phyloP scores from a whole-genome alignment of 495 filamentous ascomycete genomes.

The Talaromyces stipitatus region DNA sequence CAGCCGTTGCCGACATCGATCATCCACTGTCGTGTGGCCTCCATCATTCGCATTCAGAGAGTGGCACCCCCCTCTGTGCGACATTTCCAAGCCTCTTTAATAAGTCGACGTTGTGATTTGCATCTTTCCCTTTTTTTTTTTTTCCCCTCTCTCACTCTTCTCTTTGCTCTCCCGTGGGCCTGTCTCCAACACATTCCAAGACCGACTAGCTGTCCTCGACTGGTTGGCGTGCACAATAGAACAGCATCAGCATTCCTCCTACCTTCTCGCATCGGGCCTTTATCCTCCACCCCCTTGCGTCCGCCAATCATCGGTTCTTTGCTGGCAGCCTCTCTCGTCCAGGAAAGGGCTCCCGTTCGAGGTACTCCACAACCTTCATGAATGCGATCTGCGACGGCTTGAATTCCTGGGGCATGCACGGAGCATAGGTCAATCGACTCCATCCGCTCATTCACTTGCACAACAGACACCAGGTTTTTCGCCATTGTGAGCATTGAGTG shows the following conservation, averaged over 20 bases:
- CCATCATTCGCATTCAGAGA: background rate
- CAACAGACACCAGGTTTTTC: background rate
- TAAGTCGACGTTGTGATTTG: background rate
- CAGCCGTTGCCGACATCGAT: background rate
- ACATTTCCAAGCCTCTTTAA: background rate
- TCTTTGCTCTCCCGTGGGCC: constrained; percentile 5
- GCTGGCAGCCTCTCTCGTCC: constrained; percentile 18
- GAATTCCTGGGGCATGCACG: constrained; percentile 45
- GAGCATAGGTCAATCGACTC: constrained; percentile 23
- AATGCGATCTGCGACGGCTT: constrained; percentile 36
- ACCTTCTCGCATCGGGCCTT: constrained; percentile 8
- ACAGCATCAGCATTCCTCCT: constrained; percentile 30
- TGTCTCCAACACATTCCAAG: constrained; percentile 8
- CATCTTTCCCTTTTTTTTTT: constrained; percentile 12
- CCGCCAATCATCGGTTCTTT: constrained; percentile 26
- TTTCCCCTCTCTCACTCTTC: constrained; percentile 9
- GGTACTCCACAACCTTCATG: constrained; percentile 31
- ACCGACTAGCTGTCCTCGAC: constrained; percentile 18
- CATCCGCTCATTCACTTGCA: background rate
- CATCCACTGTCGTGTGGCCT: background rate
- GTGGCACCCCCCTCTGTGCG: constrained; percentile 1
- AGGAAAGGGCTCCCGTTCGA: constrained; percentile 19
- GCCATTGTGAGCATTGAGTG: background rate
- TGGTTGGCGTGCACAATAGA: constrained; percentile 28
- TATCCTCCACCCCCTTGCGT: constrained; percentile 37